These are phyloP conservation scores for Neurospora sp. DNA, from an alignment of 2,329 filamentous ascomycete genomes.

Conservation along the genomic window DNA sequence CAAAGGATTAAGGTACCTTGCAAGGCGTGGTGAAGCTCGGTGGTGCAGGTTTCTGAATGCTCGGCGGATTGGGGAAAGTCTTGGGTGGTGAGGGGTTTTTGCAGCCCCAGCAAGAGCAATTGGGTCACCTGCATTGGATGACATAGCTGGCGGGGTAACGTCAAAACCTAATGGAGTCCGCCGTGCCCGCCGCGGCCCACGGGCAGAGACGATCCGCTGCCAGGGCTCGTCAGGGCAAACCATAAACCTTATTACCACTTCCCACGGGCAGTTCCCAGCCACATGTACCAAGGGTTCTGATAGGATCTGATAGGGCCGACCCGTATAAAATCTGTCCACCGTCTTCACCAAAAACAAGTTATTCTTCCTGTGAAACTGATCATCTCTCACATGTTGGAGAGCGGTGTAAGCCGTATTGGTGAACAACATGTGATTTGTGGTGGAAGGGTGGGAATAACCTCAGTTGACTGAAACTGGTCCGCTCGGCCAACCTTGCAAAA, in stretches of 20 bases:
- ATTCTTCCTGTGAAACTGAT: not conserved
- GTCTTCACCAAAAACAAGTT: not conserved
- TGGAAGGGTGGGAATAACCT: not conserved
- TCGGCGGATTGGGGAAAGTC: not conserved
- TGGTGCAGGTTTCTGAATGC: not conserved
- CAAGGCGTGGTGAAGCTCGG: not conserved
- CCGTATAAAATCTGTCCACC: not conserved
- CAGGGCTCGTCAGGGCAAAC: not conserved
- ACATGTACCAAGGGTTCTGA: not conserved
- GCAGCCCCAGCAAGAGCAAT: not conserved
- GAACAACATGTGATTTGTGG: not conserved
- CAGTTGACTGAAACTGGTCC: not conserved
- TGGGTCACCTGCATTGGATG: not conserved
- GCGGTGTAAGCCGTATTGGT: not conserved
- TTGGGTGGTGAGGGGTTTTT: constrained; percentile 14
- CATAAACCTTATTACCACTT: not conserved
- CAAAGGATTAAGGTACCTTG: not conserved
- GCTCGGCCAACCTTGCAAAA: not conserved
- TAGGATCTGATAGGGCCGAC: not conserved
- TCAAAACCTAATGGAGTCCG: not conserved
- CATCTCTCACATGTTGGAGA: not conserved
- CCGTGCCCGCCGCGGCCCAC: not conserved
- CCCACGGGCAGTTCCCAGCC: not conserved
- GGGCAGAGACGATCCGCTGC: not conserved
- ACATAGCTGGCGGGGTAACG: constrained; percentile 4